These are phyloP conservation scores for Trypanosoma boissoni DNA, from an alignment of 208 protist species.

Conservation along the genomic window DNA sequence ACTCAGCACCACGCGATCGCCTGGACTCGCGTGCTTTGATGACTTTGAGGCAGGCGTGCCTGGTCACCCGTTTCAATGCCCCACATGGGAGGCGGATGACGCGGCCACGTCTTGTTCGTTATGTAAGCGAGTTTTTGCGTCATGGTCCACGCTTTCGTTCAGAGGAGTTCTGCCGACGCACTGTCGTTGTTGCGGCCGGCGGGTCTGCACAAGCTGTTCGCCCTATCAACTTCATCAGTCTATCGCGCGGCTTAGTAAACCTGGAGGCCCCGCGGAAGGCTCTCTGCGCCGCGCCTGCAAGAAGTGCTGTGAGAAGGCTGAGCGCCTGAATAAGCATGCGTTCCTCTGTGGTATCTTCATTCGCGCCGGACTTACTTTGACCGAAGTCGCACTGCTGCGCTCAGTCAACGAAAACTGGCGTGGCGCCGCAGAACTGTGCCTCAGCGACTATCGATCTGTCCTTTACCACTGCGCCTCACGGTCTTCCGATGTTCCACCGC, in stretches of 20 bases:
- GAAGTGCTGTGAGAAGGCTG: slow-evolving; percentile 49
- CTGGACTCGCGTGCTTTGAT: slow-evolving; percentile 21
- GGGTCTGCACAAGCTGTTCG: slow-evolving; percentile 58
- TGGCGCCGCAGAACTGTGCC: slow-evolving; percentile 69
- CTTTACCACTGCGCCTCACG: slow-evolving; percentile 52
- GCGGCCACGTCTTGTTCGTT: slow-evolving; percentile 33
- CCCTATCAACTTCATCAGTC: slow-evolving; percentile 51
- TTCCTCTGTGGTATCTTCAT: slow-evolving; percentile 67
- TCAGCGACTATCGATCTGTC: slow-evolving; percentile 65
- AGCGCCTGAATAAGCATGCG: slow-evolving; percentile 41
- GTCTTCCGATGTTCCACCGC: slow-evolving; percentile 36
- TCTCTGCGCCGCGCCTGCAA: slow-evolving; percentile 56
- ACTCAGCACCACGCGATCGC: not conserved
- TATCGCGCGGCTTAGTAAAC: slow-evolving; percentile 67
- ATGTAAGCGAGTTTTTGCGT: slow-evolving; percentile 37
- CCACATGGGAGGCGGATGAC: slow-evolving; percentile 61
- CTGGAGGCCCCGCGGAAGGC: slow-evolving; percentile 42
- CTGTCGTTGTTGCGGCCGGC: slow-evolving; percentile 68
- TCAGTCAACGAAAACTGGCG: slow-evolving; percentile 63
- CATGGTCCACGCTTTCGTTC: slow-evolving; percentile 24
- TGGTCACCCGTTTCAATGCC: slow-evolving; percentile 41
- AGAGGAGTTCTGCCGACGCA: slow-evolving; percentile 42
- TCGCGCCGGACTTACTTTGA: slow-evolving; percentile 49
- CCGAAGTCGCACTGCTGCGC: slow-evolving; percentile 58
- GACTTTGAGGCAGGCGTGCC: slow-evolving; percentile 35